Evolutionary conservation across 2,329 filamentous ascomycete genomes (phyloP), one percentile per base, ranked within the genome.

Genomic region (Pseudocercospora vitis): DNA sequence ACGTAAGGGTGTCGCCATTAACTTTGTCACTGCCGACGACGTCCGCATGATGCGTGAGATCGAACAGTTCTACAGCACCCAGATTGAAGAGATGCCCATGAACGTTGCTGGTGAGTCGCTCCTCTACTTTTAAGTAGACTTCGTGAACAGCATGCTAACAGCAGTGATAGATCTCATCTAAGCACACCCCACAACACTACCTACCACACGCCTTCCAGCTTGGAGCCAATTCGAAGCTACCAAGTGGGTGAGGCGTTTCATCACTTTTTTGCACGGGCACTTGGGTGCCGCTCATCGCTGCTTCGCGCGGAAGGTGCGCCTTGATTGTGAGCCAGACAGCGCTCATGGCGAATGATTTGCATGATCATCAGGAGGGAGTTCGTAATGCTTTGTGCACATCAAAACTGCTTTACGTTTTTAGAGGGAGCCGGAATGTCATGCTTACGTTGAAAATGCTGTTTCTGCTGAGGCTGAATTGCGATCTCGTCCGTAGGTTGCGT

Each of bases 21-120:
- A 99, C 89, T 99, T 99, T 76, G 94, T 99, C 75, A 97, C 92
- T 60, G 90, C 91, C 70, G 94, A 99, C 66, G 94, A 99, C 78
- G 94, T 99, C 71, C 91, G 92, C 77, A 97, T 99, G 89, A 95
- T 99, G 89, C 86, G 94, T 76, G 94, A 99, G 79, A 99, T 99
- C 69, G 94, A 99, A 78, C 90, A 96, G 81, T 99, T 97, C 85
- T 99, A 99, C 87, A 96, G 90, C 85, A 99, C 94, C 76, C 94
- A 99, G 82, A 97, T 99, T 67, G 94, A 99, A 81, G 94, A 99
- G 85, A 99, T 99, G 94, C 94, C 94, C 72, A 97, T 99, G 94
- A 87, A 86, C 77, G 84, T 86, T 75, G 81, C 82, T 71, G 80
- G 79, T 81, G 78, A 71, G 80, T 75, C 44, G 39, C 40, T 14